A percentile compares a stretch with the other conserved stretches of the same genome.
These are phyloP conservation scores for Solanum infundibuliforme DNA, from an alignment of 257 asterid genomes.

Conservation along the genomic window DNA sequence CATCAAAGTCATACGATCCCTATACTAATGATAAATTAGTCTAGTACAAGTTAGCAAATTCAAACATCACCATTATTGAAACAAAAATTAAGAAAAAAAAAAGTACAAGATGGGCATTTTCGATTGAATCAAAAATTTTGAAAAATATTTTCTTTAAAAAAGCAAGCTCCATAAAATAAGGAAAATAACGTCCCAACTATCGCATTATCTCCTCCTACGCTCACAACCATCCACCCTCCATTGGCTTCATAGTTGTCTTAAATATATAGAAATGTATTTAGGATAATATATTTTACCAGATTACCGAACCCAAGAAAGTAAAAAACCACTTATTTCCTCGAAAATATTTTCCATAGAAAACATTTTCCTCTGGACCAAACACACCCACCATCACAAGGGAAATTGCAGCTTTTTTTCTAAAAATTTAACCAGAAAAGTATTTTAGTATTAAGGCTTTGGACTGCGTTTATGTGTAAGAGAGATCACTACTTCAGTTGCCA, in stretches of 20 bases:
- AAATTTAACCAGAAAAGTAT: not conserved
- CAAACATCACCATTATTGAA: not conserved
- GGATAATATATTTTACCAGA: not conserved
- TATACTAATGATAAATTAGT: not conserved
- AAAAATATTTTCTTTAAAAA: too few relatives aligned
- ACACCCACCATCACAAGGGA: not conserved
- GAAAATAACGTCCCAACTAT: not conserved
- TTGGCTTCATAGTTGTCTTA: not conserved
- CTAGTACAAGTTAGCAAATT: not conserved
- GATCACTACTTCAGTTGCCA: not conserved
- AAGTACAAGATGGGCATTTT: not conserved
- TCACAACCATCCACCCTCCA: not conserved
- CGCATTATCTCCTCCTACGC: not conserved
- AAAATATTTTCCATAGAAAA: too few relatives aligned
- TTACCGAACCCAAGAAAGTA: not conserved
- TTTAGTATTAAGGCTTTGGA: not conserved
- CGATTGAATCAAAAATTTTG: not conserved
- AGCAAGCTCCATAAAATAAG: not conserved
- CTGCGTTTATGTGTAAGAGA: not conserved
- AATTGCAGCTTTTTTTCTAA: not conserved
- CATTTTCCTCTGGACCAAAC: not conserved
- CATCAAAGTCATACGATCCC: too few relatives aligned
- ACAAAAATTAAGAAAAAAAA: not conserved
- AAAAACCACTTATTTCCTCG: not conserved
- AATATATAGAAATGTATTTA: not conserved